Conservation (phyloP, 2,329 filamentous ascomycete genomes). For the Fusarium domesticum region DNA sequence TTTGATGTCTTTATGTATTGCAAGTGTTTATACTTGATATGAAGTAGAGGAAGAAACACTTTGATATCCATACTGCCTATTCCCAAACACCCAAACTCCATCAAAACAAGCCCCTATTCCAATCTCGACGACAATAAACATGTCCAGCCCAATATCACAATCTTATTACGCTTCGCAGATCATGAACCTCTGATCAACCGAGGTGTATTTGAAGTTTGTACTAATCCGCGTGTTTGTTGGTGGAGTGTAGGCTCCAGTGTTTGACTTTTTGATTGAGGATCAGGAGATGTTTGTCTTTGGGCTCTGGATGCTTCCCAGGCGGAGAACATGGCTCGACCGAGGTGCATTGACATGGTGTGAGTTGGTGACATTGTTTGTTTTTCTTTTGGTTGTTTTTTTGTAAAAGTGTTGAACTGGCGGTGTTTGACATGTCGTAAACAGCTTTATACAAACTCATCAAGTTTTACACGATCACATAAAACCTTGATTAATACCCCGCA, state of each 20-base stretch:
- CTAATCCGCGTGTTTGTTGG: neutral
- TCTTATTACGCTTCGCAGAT: neutral
- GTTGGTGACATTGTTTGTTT: neutral
- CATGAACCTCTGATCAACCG: neutral
- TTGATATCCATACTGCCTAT: neutral
- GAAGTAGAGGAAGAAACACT: neutral
- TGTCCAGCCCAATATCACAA: too few relatives aligned
- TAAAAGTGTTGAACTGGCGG: neutral
- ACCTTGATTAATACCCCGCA: too few relatives aligned
- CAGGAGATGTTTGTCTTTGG: neutral
- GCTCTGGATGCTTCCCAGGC: neutral
- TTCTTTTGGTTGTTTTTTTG: neutral
- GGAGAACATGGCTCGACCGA: neutral
- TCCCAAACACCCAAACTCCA: neutral
- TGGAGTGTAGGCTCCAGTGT: neutral
- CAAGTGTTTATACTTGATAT: too few relatives aligned
- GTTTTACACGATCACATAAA: too few relatives aligned
- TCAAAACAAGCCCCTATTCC: too few relatives aligned
- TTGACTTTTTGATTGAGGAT: neutral
- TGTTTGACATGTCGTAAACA: neutral
- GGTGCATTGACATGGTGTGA: neutral
- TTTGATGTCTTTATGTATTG: too few relatives aligned
- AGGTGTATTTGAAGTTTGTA: neutral
- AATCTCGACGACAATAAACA: too few relatives aligned
- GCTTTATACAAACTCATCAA: too few relatives aligned